Evolutionary conservation across 768 basidiomycete species (phyloP).

Genomic region (Steccherinum ochraceum): DNA sequence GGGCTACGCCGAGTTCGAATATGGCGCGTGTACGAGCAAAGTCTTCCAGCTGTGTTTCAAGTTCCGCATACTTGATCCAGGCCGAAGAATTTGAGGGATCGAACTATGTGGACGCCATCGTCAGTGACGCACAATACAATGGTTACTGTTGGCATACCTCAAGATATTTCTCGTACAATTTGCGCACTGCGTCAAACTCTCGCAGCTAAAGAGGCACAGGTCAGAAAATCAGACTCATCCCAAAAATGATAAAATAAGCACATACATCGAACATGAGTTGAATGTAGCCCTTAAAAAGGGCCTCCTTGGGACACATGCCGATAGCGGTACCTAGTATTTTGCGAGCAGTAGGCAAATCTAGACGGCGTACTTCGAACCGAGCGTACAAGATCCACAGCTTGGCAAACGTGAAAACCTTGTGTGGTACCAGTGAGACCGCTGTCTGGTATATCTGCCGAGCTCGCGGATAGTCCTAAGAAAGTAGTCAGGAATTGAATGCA

Average conservation of each 20-base stretch:
- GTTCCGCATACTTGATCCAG: slow-evolving; percentile 94
- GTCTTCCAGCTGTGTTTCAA: slow-evolving; percentile 83
- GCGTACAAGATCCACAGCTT: slow-evolving; percentile 95
- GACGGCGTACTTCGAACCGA: slow-evolving; percentile 81
- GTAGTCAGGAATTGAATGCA: neutral
- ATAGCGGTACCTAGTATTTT: slow-evolving; percentile 87
- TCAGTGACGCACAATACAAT: neutral
- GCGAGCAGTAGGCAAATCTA: slow-evolving; percentile 78
- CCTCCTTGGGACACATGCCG: slow-evolving; percentile 95
- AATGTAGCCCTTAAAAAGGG: slow-evolving; percentile 93
- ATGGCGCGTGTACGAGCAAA: slow-evolving; percentile 85
- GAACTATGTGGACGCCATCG: slow-evolving; percentile 36
- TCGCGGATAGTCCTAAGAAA: slow-evolving; percentile 70
- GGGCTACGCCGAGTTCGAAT: slow-evolving; percentile 90
- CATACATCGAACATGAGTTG: slow-evolving; percentile 85
- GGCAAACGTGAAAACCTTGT: slow-evolving; percentile 96
- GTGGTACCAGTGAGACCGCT: slow-evolving; percentile 81
- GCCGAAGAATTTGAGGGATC: slow-evolving; percentile 86
- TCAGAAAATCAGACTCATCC: neutral
- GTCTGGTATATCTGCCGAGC: slow-evolving; percentile 91
- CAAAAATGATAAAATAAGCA: slow-evolving; percentile 1
- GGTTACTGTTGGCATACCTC: slow-evolving; percentile 46
- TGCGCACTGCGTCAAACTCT: slow-evolving; percentile 92
- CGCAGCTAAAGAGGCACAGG: slow-evolving; percentile 60
- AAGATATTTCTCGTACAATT: slow-evolving; percentile 89